Evolutionary conservation across 2,329 filamentous ascomycete genomes (phyloP).

Genomic region (Fonsecaea monophora): DNA sequence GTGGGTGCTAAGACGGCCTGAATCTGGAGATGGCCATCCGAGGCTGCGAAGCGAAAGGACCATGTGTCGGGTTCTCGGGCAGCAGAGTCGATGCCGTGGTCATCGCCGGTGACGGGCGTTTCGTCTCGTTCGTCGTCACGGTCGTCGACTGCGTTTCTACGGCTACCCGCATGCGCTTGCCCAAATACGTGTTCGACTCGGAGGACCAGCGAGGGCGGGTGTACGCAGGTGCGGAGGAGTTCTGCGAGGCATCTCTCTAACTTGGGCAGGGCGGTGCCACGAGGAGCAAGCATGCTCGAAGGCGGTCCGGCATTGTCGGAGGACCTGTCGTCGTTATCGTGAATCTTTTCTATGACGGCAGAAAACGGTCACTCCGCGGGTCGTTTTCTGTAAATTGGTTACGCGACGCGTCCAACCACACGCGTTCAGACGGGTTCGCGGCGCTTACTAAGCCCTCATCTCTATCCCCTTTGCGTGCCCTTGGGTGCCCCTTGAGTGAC

Average conservation of each 20-base stretch:
- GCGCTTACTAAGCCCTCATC: background rate
- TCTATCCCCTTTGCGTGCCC: no score
- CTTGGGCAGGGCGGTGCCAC: slow-evolving; percentile 13
- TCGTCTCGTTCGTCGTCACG: slow-evolving; percentile 9
- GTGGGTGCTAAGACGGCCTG: slow-evolving; percentile 41
- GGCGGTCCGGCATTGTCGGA: slow-evolving; percentile 11
- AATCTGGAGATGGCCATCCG: slow-evolving; percentile 43
- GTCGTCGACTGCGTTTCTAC: slow-evolving; percentile 15
- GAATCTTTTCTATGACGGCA: background rate
- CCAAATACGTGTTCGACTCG: slow-evolving; percentile 41
- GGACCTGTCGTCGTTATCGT: background rate
- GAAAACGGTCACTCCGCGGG: background rate
- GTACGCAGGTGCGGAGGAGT: slow-evolving; percentile 42
- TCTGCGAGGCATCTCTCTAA: slow-evolving; percentile 42
- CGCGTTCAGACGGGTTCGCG: background rate
- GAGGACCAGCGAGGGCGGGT: slow-evolving; percentile 40
- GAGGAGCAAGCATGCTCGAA: slow-evolving; percentile 29
- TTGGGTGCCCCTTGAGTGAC: background rate
- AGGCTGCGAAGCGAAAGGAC: slow-evolving; percentile 32
- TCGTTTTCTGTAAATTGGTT: background rate
- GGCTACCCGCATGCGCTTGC: slow-evolving; percentile 25
- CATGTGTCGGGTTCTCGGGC: background rate
- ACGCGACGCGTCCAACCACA: slow-evolving; percentile 11
- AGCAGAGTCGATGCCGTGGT: slow-evolving; percentile 7
- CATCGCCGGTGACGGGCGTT: slow-evolving; percentile 11